These are phyloP conservation scores for Geotrichum histeridarum DNA, from an alignment of 1,139 yeast genomes.

Conservation along the genomic window DNA sequence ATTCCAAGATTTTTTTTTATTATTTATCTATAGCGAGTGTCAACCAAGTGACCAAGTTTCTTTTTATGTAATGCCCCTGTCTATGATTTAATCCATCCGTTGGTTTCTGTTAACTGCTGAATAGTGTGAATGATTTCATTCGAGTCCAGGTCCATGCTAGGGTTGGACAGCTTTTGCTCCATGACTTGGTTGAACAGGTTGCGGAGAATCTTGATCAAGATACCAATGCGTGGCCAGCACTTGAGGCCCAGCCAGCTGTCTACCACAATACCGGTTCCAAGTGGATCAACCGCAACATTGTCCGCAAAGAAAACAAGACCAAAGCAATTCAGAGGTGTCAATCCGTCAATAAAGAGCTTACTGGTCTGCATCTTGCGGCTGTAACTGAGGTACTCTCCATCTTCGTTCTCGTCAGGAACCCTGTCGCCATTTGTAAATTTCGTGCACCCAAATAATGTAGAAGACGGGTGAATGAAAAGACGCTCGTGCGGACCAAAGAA, in stretches of 20 bases:
- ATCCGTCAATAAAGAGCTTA: slow-evolving; percentile 63
- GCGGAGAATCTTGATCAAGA: slow-evolving; percentile 66
- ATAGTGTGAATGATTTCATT: slow-evolving; percentile 14
- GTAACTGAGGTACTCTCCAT: slow-evolving; percentile 35
- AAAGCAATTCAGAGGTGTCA: slow-evolving; percentile 72
- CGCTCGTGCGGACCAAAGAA: slow-evolving; percentile 46
- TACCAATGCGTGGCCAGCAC: slow-evolving; percentile 94
- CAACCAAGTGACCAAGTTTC: background rate
- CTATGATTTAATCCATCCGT: slow-evolving; percentile 12
- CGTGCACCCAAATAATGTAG: slow-evolving; percentile 53
- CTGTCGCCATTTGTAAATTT: slow-evolving; percentile 25
- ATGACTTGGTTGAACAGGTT: slow-evolving; percentile 61
- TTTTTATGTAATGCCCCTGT: background rate
- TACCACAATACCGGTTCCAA: slow-evolving; percentile 43
- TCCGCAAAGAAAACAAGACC: slow-evolving; percentile 79
- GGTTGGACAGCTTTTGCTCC: slow-evolving; percentile 50
- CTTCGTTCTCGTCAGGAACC: slow-evolving; percentile 21
- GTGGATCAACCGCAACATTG: slow-evolving; percentile 60
- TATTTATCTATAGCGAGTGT: background rate
- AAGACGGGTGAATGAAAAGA: slow-evolving; percentile 80
- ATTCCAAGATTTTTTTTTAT: background rate
- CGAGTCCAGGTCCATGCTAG: slow-evolving; percentile 31
- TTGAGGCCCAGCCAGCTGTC: slow-evolving; percentile 79
- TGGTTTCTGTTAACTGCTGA: slow-evolving; percentile 15
- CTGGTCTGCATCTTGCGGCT: slow-evolving; percentile 47